Base-by-base conservation (phyloP, 139 green algal genomes). In the Micromonas pusilla region DNA sequence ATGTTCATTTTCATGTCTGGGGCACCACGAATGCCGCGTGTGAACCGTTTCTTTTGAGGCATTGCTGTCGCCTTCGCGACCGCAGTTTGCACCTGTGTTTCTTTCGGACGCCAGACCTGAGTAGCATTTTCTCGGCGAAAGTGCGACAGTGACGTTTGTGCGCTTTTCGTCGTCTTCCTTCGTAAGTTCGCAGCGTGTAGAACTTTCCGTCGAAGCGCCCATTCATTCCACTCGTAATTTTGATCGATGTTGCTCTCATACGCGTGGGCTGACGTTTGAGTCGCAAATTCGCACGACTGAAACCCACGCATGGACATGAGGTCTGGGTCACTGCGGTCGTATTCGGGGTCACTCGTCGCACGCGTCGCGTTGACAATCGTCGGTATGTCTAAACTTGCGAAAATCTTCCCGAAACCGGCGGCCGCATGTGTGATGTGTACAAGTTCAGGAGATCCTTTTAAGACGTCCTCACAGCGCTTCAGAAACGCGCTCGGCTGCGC, bases 211-310 rank as follows among this genome's bases (percentile, higher is more conserved):
- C 90, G 82, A 54, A 94, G 82, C 26, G 86, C 87, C 90, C 90
- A 94, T 76, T 91, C 87, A 66, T 91, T 92, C 87, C 87, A 94
- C 70, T 82, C 76, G 53, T 83, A 87, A 60, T 80, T 83, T 63
- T 83, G 39, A 79, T 92, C 88, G 26, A 94, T 85, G 65, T 88
- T 30, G 9, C 73, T 52, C 78, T 94, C 90, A 57, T 84, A n/a
- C 30, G 90, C 86, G 82, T 94, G 90, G 6, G 82, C 87, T 0
- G 80, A 83, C 30, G 90, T 94, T 80, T 94, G 90, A 34, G 81
- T 90, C 45, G 80, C 88, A 77, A 86, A 90, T 39, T 91, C 86
- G n/a, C n/a, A n/a, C n/a, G n/a, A n/a, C n/a, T n/a, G n/a, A n/a
- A n/a, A n/a, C n/a, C n/a, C n/a, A n/a, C n/a, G n/a, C n/a, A n/a